phyloP scores from a whole-genome alignment of 352 stramenopile genomes.

The Halophytophthora batemanensis region DNA sequence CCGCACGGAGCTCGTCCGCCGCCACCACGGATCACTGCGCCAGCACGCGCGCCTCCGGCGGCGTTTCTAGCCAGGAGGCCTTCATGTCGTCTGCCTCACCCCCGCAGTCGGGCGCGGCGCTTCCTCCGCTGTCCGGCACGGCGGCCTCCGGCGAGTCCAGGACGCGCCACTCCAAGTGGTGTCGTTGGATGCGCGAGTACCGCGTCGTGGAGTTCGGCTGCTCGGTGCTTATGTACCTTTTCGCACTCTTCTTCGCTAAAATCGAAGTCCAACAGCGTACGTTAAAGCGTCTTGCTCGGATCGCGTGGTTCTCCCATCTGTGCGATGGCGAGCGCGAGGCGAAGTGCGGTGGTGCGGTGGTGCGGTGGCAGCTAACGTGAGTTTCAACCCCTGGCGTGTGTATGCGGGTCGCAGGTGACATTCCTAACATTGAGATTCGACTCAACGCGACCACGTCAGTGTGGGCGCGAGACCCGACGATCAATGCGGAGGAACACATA shows the following conservation, averaged over 20 bases:
- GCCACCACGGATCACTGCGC: too few relatives aligned
- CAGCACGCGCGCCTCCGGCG: too few relatives aligned
- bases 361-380: too few relatives aligned
- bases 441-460: constrained; percentile 35
- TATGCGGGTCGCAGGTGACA: constrained; percentile 13
- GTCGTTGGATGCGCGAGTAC: constrained; percentile 20
- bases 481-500: constrained; percentile 38
- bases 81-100: too few relatives aligned
- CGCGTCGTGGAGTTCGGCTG: constrained; percentile 56
- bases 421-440: constrained; percentile 43
- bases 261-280: constrained; percentile 50
- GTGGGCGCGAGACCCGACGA: constrained; percentile 45
- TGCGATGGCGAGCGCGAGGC: too few relatives aligned
- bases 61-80: too few relatives aligned
- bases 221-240: constrained; percentile 42
- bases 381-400: too few relatives aligned
- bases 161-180: neutral
- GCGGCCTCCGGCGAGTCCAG: constrained; percentile 3
- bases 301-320: neutral
- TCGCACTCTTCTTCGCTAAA: constrained; percentile 44
- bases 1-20: too few relatives aligned
- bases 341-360: too few relatives aligned
- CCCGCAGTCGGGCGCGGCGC: too few relatives aligned
- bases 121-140: neutral
- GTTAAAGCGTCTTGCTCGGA: neutral